Evolutionary conservation across 2,329 filamentous ascomycete species (phyloP), one percentile per base, ranked within the genome.

Genomic region (Fusarium duplospermum): DNA sequence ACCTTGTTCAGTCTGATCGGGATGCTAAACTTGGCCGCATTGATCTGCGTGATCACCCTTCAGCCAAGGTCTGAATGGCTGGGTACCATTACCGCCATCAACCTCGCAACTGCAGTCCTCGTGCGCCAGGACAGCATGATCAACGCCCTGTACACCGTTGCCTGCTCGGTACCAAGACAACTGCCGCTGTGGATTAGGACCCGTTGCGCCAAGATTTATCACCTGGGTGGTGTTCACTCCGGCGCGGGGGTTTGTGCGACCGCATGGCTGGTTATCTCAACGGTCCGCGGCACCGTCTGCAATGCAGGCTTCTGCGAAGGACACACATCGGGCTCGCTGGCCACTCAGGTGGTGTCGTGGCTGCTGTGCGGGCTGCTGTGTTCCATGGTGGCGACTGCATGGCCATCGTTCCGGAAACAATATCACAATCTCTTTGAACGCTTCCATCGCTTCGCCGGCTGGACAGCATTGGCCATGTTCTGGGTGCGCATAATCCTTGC

Each of bases 371-470:
- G 83, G 2, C 84, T 94, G 60, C 85, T 93, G 73, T 76, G 89
- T 64, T 77, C 84, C 42, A 92, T 94, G 77, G 85, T 93, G 60
- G 82, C 84, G 56, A 88, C 90, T 61, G 91, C 93, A 2, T 88
- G 92, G 79, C 93, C 93, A 4, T 80, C 81, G 11, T 86, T 94
- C 74, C 90, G 93, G 24, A 85, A 86, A 74, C 87, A 85, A 56
- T 85, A 87, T 71, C 93, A 95, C 83, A 89, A 95, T 81, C 81
- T 87, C 66, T 95, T 94, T 79, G 93, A 95, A 83, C 82, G 89
- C 57, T 88, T 88, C 56, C 93, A 95, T 82, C 91, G 93, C 57
- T 94, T 93, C 80, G 88, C 88, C 6, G 93, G 92, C n/a, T 95
- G 93, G 93, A 85, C 87, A 13, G 86, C 89, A 11, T 84, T 94